phyloP scores from a whole-genome alignment of 2,329 filamentous ascomycete species.

The Triangularia setosa region DNA sequence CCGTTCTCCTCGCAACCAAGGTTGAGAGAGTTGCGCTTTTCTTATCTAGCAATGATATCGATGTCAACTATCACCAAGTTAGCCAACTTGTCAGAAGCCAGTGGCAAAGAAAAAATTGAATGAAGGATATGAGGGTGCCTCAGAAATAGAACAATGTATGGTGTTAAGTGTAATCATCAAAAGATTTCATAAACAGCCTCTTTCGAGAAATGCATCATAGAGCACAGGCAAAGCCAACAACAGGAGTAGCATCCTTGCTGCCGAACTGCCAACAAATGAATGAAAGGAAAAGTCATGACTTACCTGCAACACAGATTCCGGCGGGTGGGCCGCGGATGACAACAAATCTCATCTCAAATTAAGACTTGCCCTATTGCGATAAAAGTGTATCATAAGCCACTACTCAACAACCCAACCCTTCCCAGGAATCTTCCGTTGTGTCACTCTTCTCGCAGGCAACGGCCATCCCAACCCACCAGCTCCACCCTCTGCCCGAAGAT shows the following conservation, averaged over 20 bases:
- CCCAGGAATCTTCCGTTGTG: constrained; percentile 68
- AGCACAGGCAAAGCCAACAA: background rate
- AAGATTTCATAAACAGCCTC: constrained; percentile 10
- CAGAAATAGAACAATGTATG: constrained; percentile 11
- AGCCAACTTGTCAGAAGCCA: background rate
- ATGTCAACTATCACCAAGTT: background rate
- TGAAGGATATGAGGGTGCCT: background rate
- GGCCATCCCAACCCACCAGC: constrained; percentile 71
- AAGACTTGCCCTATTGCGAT: background rate
- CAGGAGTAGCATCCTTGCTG: background rate
- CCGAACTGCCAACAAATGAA: background rate
- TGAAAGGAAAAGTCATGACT: background rate
- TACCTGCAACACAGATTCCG: background rate
- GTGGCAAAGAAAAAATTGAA: background rate
- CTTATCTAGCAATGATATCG: background rate
- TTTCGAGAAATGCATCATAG: constrained; percentile 13
- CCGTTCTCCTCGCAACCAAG: background rate
- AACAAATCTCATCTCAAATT: background rate
- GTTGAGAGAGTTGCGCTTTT: background rate
- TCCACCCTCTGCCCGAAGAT: constrained; percentile 64
- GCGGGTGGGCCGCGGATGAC: background rate
- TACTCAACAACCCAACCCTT: constrained; percentile 71
- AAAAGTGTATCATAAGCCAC: constrained; percentile 3
- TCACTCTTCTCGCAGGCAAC: constrained; percentile 77
- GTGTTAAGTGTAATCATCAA: constrained; percentile 7